Percentiles rank a stretch among this genome's conserved stretches.
These are phyloP conservation scores for Rhododendron griersonianum DNA, from an alignment of 148 eudicot species.

Conservation along the genomic window DNA sequence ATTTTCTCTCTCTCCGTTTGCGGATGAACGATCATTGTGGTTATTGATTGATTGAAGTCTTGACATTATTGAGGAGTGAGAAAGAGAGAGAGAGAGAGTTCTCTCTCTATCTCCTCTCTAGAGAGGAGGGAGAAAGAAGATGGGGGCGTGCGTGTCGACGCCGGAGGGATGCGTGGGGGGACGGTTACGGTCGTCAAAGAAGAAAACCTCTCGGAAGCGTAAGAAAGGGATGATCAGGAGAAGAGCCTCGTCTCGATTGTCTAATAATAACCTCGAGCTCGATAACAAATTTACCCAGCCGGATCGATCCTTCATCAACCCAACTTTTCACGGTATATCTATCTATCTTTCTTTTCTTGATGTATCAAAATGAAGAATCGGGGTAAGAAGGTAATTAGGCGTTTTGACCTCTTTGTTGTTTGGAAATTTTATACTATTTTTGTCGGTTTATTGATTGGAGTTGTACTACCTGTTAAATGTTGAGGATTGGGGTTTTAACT, in stretches of 20 bases:
- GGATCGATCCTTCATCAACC: constrained; percentile 47
- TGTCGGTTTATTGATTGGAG: background rate
- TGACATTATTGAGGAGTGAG: background rate
- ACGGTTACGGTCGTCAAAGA: constrained; percentile 19
- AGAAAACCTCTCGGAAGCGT: constrained; percentile 29
- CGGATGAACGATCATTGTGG: background rate
- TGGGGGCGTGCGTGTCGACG: constrained; percentile 83
- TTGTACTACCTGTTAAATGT: background rate
- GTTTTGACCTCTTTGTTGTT: background rate
- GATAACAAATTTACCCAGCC: constrained; percentile 13
- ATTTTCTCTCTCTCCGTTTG: background rate
- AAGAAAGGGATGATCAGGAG: constrained; percentile 27
- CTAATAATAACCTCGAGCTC: constrained; percentile 17
- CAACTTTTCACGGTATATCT: constrained; percentile 50
- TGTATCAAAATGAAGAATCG: background rate
- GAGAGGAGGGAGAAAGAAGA: constrained; percentile 15
- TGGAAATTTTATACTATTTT: background rate
- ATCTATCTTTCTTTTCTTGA: constrained; percentile 11
- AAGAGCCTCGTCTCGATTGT: constrained; percentile 42
- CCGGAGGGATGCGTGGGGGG: constrained; percentile 56
- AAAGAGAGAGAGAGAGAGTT: too few relatives aligned
- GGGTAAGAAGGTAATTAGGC: background rate
- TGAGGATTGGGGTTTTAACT: background rate
- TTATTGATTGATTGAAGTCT: background rate
- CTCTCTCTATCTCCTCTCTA: background rate